Evolutionary conservation across 1,284 basidiomycete species (phyloP), one percentile per base, ranked within the genome.

Genomic region (Irpex rosettiformis): DNA sequence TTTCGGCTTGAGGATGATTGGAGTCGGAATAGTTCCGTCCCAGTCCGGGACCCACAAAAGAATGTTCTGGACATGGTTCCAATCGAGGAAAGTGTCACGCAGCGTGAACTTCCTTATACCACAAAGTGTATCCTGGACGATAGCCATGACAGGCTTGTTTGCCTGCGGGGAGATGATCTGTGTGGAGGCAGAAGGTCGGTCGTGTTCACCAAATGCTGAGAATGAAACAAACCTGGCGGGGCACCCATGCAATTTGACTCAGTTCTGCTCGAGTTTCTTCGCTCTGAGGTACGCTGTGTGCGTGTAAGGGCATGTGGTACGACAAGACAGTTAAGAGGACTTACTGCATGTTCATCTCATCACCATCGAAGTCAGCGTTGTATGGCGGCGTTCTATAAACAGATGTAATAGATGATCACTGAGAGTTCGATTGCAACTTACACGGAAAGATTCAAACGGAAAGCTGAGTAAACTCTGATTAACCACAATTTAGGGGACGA

Each of bases 331-430:
- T 8, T 5, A 2, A n/a, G 3, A 24, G 8, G 30, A 85, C 91
- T 57, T 83, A 94, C 93, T 97, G 96, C 90, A 99, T 93, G 78
- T 99, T 99, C 97, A 99, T 99, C 76, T 99, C 96, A 73, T 99
- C 97, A 69, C 97, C 97, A 72, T 99, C 97, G 77, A 99, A 99
- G 78, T 98, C 95, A 72, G 95, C 95, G 68, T 98, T 98, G 77
- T 94, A 94, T 0, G 93, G 93, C 40, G 92, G 90, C 16, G 91
- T 93, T 56, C 86, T 88, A 69, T 52, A 65, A 58, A n/a, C 59
- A 27, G 56, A 65, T 67, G 63, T 66, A 45, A 52, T 40, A 52
- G 22, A 25, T 22, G 3, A 28, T 21, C 27, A 16, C 24, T 6
- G 5, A 25, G 40, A 30, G 2, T 21, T 27, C n/a, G n/a, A 30